phyloP scores from a whole-genome alignment of 2,329 filamentous ascomycete species.

The Pestalotiopsis sp. region DNA sequence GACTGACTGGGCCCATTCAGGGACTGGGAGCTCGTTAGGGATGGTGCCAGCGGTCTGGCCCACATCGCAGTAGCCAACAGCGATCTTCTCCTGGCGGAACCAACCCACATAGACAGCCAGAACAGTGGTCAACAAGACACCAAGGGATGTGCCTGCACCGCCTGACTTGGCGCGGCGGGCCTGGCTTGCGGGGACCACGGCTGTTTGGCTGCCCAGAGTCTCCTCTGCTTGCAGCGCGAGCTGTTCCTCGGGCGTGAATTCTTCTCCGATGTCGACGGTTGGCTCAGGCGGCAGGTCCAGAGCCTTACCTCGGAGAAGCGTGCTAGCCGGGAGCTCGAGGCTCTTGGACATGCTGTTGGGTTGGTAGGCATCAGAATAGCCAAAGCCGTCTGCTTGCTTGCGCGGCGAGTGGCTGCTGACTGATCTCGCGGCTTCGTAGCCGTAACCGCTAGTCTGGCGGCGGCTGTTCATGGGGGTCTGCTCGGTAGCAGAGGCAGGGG shows the following conservation, averaged over 20 bases:
- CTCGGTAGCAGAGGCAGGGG: slow-evolving; percentile 51
- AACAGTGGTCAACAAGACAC: slow-evolving; percentile 71
- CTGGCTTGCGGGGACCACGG: slow-evolving; percentile 41
- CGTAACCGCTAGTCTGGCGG: slow-evolving; percentile 49
- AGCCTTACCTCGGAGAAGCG: slow-evolving; percentile 34
- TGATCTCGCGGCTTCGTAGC: slow-evolving; percentile 38
- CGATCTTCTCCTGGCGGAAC: slow-evolving; percentile 95
- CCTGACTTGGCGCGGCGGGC: slow-evolving; percentile 37
- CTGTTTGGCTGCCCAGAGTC: slow-evolving; percentile 53
- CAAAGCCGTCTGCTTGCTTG: slow-evolving; percentile 45
- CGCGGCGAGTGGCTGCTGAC: slow-evolving; percentile 45
- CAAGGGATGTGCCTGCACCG: slow-evolving; percentile 65
- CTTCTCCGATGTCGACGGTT: slow-evolving; percentile 74
- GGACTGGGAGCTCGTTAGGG: slow-evolving; percentile 46
- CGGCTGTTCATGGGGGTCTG: slow-evolving; percentile 49
- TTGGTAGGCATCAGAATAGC: slow-evolving; percentile 53
- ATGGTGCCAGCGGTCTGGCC: slow-evolving; percentile 64
- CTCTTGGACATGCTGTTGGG: slow-evolving; percentile 55
- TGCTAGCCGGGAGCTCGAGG: slow-evolving; percentile 59
- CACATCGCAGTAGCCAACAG: slow-evolving; percentile 91
- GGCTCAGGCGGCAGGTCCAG: slow-evolving; percentile 33
- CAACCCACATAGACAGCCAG: slow-evolving; percentile 75
- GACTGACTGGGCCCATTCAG: slow-evolving; percentile 40
- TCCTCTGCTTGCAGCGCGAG: slow-evolving; percentile 76
- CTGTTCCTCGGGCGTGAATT: slow-evolving; percentile 92